These are phyloP conservation scores for Phylloporus sp. DNA, from an alignment of 1,284 basidiomycete genomes.

Conservation along the genomic window DNA sequence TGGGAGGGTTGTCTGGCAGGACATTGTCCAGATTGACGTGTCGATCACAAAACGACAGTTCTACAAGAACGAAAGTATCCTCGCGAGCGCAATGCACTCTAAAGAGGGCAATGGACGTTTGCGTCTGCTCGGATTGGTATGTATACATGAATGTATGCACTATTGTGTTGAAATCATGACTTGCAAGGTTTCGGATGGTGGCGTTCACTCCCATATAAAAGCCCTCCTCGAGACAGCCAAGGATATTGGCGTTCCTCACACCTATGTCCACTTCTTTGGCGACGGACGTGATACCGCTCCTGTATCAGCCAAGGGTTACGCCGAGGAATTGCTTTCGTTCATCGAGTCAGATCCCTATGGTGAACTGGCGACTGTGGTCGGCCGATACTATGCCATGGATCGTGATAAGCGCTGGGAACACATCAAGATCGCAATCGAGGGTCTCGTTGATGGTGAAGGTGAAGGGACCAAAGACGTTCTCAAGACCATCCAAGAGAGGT, in stretches of 20 bases:
- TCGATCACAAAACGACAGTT: constrained; percentile 89
- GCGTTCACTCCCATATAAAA: constrained; percentile 94
- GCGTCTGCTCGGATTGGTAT: constrained; percentile 84
- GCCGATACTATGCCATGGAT: constrained; percentile 95
- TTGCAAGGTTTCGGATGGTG: constrained; percentile 83
- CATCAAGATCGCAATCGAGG: constrained; percentile 87
- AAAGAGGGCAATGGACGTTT: constrained; percentile 83
- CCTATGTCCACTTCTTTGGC: constrained; percentile 90
- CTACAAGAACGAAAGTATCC: constrained; percentile 78
- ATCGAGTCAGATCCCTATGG: constrained; percentile 78
- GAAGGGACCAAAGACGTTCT: constrained; percentile 70
- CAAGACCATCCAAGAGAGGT: constrained; percentile 74
- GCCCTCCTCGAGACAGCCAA: constrained; percentile 90
- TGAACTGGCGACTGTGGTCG: constrained; percentile 81
- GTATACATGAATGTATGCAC: constrained; percentile 32
- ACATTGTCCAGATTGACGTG: constrained; percentile 91
- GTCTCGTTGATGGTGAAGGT: constrained; percentile 78
- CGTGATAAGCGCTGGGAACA: constrained; percentile 95
- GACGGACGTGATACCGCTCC: constrained; percentile 93
- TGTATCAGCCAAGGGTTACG: constrained; percentile 75
- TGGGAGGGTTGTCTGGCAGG: constrained; percentile 93
- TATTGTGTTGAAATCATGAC: neutral
- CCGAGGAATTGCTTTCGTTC: constrained; percentile 79
- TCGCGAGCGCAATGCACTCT: constrained; percentile 77
- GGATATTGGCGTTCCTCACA: constrained; percentile 80